Percentiles rank a stretch among this genome's conserved stretches.
Conservation (phyloP, 306 rosid genomes). For the Rosa lucieae region DNA sequence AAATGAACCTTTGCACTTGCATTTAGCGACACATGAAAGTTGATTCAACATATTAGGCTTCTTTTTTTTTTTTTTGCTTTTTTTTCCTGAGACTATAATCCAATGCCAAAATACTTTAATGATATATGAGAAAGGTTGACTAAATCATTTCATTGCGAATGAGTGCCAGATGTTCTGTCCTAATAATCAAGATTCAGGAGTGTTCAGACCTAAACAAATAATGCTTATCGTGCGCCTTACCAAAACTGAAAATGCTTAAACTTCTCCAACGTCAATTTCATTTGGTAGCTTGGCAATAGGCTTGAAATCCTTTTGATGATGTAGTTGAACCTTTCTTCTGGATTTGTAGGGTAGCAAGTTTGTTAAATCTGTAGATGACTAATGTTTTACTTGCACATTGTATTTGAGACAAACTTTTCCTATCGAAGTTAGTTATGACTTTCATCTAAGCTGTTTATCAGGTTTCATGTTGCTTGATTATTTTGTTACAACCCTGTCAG, state of each 20-base stretch:
- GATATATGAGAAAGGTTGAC: no score
- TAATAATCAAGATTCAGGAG: no score
- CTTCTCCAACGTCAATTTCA: background rate
- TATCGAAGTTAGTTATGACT: background rate
- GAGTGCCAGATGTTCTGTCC: no score
- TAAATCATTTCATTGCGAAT: no score
- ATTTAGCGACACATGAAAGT: background rate
- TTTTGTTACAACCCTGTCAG: slow-evolving; percentile 41
- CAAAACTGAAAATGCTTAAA: background rate
- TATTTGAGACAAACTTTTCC: background rate
- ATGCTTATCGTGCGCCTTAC: no score
- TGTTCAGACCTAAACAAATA: no score
- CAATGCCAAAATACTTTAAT: no score
- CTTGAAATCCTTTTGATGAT: background rate
- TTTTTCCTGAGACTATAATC: background rate
- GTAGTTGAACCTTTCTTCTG: no score
- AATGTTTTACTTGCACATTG: background rate
- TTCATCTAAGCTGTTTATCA: background rate
- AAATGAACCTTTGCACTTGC: background rate
- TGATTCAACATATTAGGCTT: no score
- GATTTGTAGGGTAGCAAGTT: background rate
- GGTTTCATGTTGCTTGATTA: slow-evolving; percentile 14
- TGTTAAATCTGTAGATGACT: background rate
- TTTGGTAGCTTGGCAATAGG: background rate
- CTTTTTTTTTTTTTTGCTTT: no score